phyloP scores from a whole-genome alignment of 208 protist species.

The Dictyostelium gargantuum region DNA sequence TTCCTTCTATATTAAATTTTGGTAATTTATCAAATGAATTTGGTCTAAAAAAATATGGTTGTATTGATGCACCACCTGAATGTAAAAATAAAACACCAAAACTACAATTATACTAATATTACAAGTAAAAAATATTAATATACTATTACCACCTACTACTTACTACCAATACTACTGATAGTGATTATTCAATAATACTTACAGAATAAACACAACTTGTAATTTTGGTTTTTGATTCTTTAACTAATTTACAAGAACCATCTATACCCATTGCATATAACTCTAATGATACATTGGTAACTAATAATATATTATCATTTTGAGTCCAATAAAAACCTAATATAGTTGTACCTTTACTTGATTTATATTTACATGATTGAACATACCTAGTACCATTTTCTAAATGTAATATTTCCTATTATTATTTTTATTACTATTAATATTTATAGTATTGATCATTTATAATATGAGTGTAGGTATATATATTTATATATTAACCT shows the following conservation, averaged over 20 bases:
- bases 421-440: background rate
- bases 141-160: no score
- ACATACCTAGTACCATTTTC: slow-evolving; percentile 27
- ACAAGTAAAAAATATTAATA: no score
- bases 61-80: slow-evolving; percentile 40
- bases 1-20: slow-evolving; percentile 10
- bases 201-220: slow-evolving; percentile 28
- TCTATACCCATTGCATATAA: background rate
- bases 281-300: slow-evolving; percentile 55
- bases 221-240: slow-evolving; percentile 46
- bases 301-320: slow-evolving; percentile 10
- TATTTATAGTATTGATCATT: no score
- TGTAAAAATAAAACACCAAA: slow-evolving; percentile 32
- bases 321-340: slow-evolving; percentile 16
- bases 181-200: no score
- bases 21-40: slow-evolving; percentile 41
- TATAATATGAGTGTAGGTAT: no score
- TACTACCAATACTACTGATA: no score
- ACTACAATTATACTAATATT: slow-evolving; percentile 12
- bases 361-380: slow-evolving; percentile 29
- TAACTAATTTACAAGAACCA: slow-evolving; percentile 45
- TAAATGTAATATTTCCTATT: slow-evolving; percentile 50
- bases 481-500: background rate
- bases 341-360: slow-evolving; percentile 13
- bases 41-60: slow-evolving; percentile 36